These are phyloP conservation scores for Salvia splendens DNA, from an alignment of 257 asterid genomes.

Conservation along the genomic window DNA sequence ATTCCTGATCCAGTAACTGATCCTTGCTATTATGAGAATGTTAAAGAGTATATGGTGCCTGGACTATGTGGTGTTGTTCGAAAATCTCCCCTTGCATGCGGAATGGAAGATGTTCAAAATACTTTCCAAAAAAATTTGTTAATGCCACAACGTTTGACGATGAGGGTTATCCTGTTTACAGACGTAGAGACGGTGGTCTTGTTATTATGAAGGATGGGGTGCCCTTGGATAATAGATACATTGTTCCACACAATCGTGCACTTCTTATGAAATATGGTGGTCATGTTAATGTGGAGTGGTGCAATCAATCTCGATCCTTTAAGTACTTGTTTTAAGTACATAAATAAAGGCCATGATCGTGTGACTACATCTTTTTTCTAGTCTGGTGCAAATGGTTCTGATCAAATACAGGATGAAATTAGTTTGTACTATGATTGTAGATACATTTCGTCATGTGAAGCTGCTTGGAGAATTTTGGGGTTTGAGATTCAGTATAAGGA, in stretches of 20 bases:
- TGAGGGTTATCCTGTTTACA: not conserved
- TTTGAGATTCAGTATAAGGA: no score
- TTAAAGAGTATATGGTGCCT: not conserved
- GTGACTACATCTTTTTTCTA: no score
- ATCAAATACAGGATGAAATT: no score
- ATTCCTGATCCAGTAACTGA: not conserved
- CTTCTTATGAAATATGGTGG: not conserved
- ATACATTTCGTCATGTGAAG: no score
- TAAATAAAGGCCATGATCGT: no score
- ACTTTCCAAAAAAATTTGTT: not conserved
- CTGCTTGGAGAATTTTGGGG: no score
- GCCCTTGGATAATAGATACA: not conserved
- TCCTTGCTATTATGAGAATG: not conserved
- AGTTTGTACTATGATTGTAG: no score
- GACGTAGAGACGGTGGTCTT: not conserved
- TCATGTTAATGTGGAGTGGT: no score
- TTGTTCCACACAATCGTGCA: not conserved
- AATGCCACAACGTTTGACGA: not conserved
- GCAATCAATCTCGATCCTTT: no score
- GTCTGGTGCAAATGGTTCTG: no score
- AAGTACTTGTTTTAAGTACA: no score
- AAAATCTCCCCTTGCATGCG: not conserved
- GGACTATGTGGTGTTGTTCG: not conserved
- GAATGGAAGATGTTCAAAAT: not conserved
- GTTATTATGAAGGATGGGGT: not conserved